Evolutionary conservation across 1,284 basidiomycete species (phyloP).

Genomic region (Boletus smithii): DNA sequence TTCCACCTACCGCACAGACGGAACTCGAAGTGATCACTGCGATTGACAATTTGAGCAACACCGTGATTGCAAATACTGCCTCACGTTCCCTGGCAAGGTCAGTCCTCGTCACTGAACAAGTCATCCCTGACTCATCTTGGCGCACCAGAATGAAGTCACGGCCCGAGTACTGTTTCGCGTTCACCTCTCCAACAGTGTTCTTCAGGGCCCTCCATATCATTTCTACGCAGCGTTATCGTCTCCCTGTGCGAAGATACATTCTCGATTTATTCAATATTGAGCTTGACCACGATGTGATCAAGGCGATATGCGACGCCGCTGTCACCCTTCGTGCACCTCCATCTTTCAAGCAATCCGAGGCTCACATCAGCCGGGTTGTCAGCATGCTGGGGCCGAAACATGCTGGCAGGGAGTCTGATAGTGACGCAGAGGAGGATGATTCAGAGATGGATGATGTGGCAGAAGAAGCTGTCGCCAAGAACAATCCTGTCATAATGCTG

Average conservation of each 20-base stretch:
- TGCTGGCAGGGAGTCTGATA: constrained; percentile 50
- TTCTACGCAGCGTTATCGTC: constrained; percentile 83
- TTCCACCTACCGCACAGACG: constrained; percentile 64
- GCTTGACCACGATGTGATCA: constrained; percentile 58
- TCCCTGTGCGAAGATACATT: constrained; percentile 88
- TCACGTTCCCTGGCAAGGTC: constrained; percentile 84
- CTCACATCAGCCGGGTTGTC: constrained; percentile 46
- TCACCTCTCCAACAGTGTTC: constrained; percentile 75
- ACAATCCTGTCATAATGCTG: constrained; percentile 51
- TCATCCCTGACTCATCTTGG: neutral
- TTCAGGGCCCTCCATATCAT: constrained; percentile 84
- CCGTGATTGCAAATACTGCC: constrained; percentile 91
- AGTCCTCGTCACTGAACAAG: constrained; percentile 19
- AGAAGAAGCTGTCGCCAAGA: constrained; percentile 39
- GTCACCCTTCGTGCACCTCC: constrained; percentile 48
- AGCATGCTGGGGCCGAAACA: constrained; percentile 58
- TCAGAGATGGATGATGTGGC: constrained; percentile 43
- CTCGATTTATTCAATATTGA: constrained; percentile 89
- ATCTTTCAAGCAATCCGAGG: constrained; percentile 45
- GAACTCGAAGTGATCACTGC: constrained; percentile 88
- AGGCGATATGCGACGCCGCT: constrained; percentile 49
- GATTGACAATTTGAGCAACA: constrained; percentile 93
- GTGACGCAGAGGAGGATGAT: constrained; percentile 57
- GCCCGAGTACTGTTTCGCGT: constrained; percentile 72
- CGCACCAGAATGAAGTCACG: constrained; percentile 70